Evolutionary conservation across 805 yeast species (phyloP).

Genomic region (Wickerhamomyces sydowiorum): DNA sequence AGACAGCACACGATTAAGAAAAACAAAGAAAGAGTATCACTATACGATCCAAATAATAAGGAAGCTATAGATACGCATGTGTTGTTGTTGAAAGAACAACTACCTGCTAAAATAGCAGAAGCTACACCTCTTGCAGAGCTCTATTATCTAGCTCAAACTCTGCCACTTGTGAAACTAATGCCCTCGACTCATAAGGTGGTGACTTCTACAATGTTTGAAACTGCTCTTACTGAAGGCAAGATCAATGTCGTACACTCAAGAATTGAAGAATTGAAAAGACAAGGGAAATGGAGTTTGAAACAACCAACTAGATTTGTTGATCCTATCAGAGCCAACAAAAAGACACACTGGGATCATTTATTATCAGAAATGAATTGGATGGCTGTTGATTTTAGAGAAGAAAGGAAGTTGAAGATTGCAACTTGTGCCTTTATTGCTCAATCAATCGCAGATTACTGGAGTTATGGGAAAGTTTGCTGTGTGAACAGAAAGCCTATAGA

Average conservation of each 20-base stretch:
- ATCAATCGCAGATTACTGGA: constrained; percentile 75
- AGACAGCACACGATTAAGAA: constrained; percentile 10
- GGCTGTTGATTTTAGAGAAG: constrained; percentile 71
- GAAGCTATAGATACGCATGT: constrained; percentile 40
- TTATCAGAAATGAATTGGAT: constrained; percentile 81
- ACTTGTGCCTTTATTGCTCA: constrained; percentile 66
- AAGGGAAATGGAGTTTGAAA: constrained; percentile 84
- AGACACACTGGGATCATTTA: constrained; percentile 66
- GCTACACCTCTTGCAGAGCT: constrained; percentile 76
- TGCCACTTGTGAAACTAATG: constrained; percentile 75
- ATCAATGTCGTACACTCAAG: constrained; percentile 85
- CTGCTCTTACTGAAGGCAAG: constrained; percentile 84
- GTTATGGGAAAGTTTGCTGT: constrained; percentile 64
- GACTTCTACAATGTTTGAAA: constrained; percentile 79
- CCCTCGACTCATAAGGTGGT: constrained; percentile 84
- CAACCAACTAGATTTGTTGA: constrained; percentile 73
- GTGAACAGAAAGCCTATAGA: constrained; percentile 44
- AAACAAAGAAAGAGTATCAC: constrained; percentile 10
- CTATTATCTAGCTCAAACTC: constrained; percentile 80
- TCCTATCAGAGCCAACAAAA: constrained; percentile 41
- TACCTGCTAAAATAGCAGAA: constrained; percentile 50
- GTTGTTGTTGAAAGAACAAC: constrained; percentile 41
- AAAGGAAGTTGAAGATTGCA: constrained; percentile 61
- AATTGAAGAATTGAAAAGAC: constrained; percentile 85
- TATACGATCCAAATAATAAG: constrained; percentile 28